A percentile compares a stretch with the other conserved stretches of the same genome.
These are phyloP conservation scores for Neurospora sublineolata DNA, from an alignment of 495 filamentous ascomycete species.

Conservation along the genomic window DNA sequence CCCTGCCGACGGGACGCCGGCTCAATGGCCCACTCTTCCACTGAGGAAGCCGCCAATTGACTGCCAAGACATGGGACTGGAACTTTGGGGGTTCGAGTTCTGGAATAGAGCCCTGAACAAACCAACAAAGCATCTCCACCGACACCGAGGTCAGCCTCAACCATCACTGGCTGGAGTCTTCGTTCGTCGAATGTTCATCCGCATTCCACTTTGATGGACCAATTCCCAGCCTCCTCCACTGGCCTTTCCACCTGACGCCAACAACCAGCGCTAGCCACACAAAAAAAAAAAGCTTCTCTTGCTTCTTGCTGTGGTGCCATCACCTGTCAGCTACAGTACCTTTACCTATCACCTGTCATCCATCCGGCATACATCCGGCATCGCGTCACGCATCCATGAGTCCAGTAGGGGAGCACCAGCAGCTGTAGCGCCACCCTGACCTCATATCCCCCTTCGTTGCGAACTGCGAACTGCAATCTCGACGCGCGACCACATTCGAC, in stretches of 20 bases:
- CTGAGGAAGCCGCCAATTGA: neutral
- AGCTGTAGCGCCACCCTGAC: neutral
- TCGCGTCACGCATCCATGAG: neutral
- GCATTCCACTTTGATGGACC: neutral
- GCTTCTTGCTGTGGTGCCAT: neutral
- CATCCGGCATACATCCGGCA: neutral
- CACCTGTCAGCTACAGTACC: neutral
- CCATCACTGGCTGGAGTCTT: neutral
- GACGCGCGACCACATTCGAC: neutral
- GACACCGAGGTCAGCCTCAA: neutral
- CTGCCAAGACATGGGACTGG: neutral
- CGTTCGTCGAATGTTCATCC: neutral
- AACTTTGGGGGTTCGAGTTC: neutral
- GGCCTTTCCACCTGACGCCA: neutral
- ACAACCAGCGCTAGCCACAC: neutral
- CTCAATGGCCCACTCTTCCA: neutral
- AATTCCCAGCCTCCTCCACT: neutral
- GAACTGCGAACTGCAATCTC: neutral
- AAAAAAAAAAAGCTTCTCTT: neutral
- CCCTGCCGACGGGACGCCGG: neutral
- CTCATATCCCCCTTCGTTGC: neutral
- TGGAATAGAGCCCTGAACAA: neutral
- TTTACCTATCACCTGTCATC: neutral
- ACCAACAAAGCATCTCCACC: neutral
- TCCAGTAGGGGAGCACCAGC: neutral